Evolutionary conservation across 2,329 filamentous ascomycete genomes (phyloP), one percentile per base, ranked within the genome.

Genomic region (Incumbomyces delicatus): DNA sequence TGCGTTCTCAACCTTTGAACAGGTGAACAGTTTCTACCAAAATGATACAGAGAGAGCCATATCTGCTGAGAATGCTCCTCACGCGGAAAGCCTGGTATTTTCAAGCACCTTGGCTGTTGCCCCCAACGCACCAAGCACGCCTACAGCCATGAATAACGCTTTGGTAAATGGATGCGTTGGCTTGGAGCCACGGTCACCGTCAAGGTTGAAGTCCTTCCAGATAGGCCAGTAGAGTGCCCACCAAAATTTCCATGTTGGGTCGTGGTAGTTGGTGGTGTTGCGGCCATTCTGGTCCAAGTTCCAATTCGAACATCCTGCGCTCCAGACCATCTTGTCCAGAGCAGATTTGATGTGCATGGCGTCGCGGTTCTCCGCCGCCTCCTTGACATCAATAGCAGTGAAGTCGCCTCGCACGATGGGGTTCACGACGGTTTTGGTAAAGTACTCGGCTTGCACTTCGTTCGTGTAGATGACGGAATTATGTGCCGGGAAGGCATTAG

Each of bases 381-480:
- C 63, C 53, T 68, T 76, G 22, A 76, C 60, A 44, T 76, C 73
- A 33, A 68, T 66, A 0, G 63, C 61, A n/a, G 57, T 61, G 13
- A 66, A 65, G 20, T 70, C 63, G 0, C 71, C 70, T 1, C 62
- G 58, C 11, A 76, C 48, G 10, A 80, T 64, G 2, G 74, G 72
- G 55, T 70, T 70, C 51, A 83, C 71, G 50, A 83, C 69, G 0
- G 75, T 74, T 20, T 49, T 47, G 10, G 83, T 57, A 0, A 73
- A 71, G 57, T 75, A 80, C 47, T 79, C 75, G 50, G 80, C 64
- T 56, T 72, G 72, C 56, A 80, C 80, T 53, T 83, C 80, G 4
- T 69, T 67, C 0, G 77, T 74, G 57, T 80, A 69, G 33, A 81
- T 70, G 10, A 78, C 74, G 12, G 73, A 77, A 0, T 70, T 75